Base-by-base conservation (phyloP, 768 basidiomycete genomes). In the Leccinum aurantiacum region DNA sequence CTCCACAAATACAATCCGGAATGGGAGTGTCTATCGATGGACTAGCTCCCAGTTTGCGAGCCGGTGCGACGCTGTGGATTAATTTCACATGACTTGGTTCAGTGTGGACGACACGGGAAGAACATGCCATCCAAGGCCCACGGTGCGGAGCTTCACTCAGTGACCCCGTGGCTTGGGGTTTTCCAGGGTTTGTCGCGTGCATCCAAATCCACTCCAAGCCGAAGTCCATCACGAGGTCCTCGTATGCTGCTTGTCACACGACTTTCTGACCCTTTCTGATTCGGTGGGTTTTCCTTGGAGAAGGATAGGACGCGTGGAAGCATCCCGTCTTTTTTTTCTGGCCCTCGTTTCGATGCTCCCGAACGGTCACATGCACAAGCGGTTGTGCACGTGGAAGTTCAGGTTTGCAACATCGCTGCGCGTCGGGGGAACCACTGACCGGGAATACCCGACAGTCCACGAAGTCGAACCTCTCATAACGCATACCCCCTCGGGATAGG, bases 231-330 rank as follows among this genome's bases (percentile, higher is more conserved):
- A 54, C 44, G 44, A 53, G 64, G 49, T 46, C 56, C 17, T 41
- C 50, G 31, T 31, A 29, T 24, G 49, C 19, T 46, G 19, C 44
- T 25, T 25, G 33, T 69, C 65, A 59, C 67, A 69, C 62, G 63
- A 56, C 11, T 27, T n/a, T 38, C 35, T 37, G 60, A 62, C 63
- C 66, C 57, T 67, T 62, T 52, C 27, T 35, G 17, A 35, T 47
- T 58, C 51, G 37, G 31, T 41, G 59, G 29, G 52, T 29, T 48
- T 44, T 44, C 38, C 54, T 49, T 55, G 48, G 27, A 22, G 29
- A 25, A 25, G 50, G 19, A 9, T 17, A 9, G 25, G n/a, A 44
- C n/a, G 41, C 41, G 41, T 44, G 41, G 41, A 44, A n/a, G 17
- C 41, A 46, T 46, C 19, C 10, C 44, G 5, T 46, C n/a, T 46